Evolutionary conservation across 225 moss, liverwort and hornwort species (phyloP).

Genomic region (Marchantia paleacea): DNA sequence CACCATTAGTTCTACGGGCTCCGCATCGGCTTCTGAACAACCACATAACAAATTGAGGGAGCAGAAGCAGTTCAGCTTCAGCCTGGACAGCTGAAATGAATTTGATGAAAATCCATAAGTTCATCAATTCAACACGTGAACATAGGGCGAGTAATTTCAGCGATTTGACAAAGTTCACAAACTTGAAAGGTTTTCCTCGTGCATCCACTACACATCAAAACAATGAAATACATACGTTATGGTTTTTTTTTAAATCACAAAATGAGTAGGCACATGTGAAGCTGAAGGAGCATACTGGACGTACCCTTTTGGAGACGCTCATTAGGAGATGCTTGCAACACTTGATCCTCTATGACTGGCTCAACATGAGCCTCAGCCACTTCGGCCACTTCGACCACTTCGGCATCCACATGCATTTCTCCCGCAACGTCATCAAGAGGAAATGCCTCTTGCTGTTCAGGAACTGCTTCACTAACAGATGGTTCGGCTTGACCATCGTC

Average conservation of each 20-base stretch:
- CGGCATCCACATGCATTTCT: slow-evolving; percentile 13
- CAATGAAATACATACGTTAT: too few relatives aligned
- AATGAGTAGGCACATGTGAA: too few relatives aligned
- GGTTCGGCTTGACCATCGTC: slow-evolving; percentile 32
- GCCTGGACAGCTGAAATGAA: not conserved
- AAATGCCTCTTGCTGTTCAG: slow-evolving; percentile 39
- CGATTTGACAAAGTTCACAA: not conserved
- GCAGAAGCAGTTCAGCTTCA: not conserved
- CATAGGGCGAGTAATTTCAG: not conserved
- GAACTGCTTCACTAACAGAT: slow-evolving; percentile 38
- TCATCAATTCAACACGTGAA: not conserved
- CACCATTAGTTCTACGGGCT: slow-evolving; percentile 1
- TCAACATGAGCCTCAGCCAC: slow-evolving; percentile 31
- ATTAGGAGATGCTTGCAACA: slow-evolving; percentile 24
- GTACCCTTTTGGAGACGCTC: slow-evolving; percentile 36
- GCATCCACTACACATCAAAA: not conserved
- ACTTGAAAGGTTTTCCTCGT: not conserved
- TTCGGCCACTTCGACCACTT: slow-evolving; percentile 14
- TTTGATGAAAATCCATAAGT: not conserved
- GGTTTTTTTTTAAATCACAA: too few relatives aligned
- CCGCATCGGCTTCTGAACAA: slow-evolving; percentile 15
- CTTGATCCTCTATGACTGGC: slow-evolving; percentile 36
- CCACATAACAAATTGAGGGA: not conserved
- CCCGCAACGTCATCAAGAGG: slow-evolving; percentile 43
- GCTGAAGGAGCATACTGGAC: not conserved